Base-by-base conservation (phyloP, 106 monocot species). In the Allium sativum region DNA sequence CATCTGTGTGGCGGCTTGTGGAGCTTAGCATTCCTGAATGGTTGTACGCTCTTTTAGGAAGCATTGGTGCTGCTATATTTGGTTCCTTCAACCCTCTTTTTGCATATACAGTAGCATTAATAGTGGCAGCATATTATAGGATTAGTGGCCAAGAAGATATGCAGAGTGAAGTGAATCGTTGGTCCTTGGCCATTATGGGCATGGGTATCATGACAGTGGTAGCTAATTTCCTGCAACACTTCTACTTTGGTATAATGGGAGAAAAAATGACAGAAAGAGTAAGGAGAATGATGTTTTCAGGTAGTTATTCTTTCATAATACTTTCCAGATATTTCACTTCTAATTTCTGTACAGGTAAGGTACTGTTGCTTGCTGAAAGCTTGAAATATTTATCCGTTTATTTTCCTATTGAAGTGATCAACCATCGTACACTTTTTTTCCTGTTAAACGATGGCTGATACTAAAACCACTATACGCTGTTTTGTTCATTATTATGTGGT, bases 201-300 rank as follows among this genome's bases (percentile, higher is more conserved):
- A 86, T 90, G 95, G 95, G 95, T 51, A 31, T 90, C 40, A 81
- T 95, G 40, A 95, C 95, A 55, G 90, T 95, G 40, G 48, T 95
- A 61, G 94, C 90, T 45, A 95, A 95, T 68, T 90, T 90, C 68
- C 77, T 95, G 74, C 94, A 95, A 72, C 94, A 95, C 59, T 95
- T 95, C 68, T 95, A 95, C 78, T 95, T 95, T 75, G 94, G 94
- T 58, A 95, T 95, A 68, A 95, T 95, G 94, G 94, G 94, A 18
- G 94, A 95, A 66, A 95, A 95, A 53, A 95, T 95, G 94, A 95
- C 94, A 2, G 94, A 95, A 55, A 77, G 94, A 58, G 78, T 95
- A 48, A 76, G 94, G 70, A 81, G 94, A 55, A 95, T 95, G 94
- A 95, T 95, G 94, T 95, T 95, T 58, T 95, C 90, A 73, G 94